These are phyloP conservation scores for Ogataea hybrid DNA, from an alignment of 1,139 yeast species.

Conservation along the genomic window DNA sequence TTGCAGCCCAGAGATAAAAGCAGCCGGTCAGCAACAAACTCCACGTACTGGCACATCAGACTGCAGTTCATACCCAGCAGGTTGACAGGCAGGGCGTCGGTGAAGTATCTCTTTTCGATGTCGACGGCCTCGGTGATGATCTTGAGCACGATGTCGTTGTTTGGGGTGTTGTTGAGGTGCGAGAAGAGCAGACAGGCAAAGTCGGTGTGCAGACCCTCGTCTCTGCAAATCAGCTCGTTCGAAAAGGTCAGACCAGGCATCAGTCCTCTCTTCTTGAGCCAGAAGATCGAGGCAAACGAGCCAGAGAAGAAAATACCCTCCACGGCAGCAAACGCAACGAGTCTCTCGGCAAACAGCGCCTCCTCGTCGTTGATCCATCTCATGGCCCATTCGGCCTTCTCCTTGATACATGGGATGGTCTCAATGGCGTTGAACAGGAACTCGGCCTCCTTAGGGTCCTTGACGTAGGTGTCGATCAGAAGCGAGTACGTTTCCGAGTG, in stretches of 20 bases:
- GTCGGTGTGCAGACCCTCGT: slow-evolving; percentile 98
- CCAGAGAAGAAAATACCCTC: slow-evolving; percentile 99
- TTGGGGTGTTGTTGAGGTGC: slow-evolving; percentile 88
- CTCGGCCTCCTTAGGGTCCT: slow-evolving; percentile 90
- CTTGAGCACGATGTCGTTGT: slow-evolving; percentile 69
- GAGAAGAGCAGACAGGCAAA: slow-evolving; percentile 94
- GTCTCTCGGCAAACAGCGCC: slow-evolving; percentile 90
- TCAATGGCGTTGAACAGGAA: slow-evolving; percentile 92
- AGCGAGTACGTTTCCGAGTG: slow-evolving; percentile 97
- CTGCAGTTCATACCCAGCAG: slow-evolving; percentile 90
- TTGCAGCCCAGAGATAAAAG: slow-evolving; percentile 86
- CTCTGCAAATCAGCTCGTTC: slow-evolving; percentile 95
- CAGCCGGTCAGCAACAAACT: slow-evolving; percentile 95
- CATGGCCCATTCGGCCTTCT: slow-evolving; percentile 98
- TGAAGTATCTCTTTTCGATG: slow-evolving; percentile 91
- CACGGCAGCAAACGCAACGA: slow-evolving; percentile 98
- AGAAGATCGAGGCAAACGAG: slow-evolving; percentile 95
- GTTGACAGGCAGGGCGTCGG: slow-evolving; percentile 89
- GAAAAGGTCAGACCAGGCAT: slow-evolving; percentile 99
- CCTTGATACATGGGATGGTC: slow-evolving; percentile 88
- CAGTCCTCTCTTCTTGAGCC: slow-evolving; percentile 96
- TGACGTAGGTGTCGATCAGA: slow-evolving; percentile 89
- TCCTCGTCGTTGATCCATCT: slow-evolving; percentile 90
- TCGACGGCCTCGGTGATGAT: slow-evolving; percentile 94
- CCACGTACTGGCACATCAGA: slow-evolving; percentile 96